phyloP scores from a whole-genome alignment of 495 filamentous ascomycete species.

The Tetracladium setigerum region DNA sequence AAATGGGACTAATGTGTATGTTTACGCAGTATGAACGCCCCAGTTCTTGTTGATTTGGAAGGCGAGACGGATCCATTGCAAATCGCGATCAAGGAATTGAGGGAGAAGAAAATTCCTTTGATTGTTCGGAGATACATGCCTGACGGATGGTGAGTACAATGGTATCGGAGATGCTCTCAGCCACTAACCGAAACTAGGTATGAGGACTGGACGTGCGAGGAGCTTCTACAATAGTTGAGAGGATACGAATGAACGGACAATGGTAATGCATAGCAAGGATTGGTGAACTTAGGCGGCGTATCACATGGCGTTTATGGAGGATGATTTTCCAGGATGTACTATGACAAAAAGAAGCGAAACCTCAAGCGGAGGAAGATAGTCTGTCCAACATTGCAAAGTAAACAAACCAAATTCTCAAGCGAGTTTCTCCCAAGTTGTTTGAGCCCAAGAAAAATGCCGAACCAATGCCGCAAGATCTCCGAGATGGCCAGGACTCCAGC shows the following conservation, averaged over 20 bases:
- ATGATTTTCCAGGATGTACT: not conserved
- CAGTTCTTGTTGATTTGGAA: constrained; percentile 91
- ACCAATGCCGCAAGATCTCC: constrained; percentile 16
- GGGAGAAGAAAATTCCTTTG: constrained; percentile 96
- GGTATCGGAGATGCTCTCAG: not conserved
- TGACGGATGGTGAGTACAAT: constrained; percentile 77
- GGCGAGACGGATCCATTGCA: constrained; percentile 96
- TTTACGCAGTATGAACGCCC: constrained; percentile 80
- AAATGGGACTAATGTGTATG: constrained; percentile 6
- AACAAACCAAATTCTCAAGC: not conserved
- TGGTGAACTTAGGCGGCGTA: constrained; percentile 15
- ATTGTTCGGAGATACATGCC: constrained; percentile 92
- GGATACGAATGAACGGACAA: not conserved
- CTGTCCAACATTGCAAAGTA: not conserved
- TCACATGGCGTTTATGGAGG: constrained; percentile 18
- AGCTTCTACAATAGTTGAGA: constrained; percentile 51
- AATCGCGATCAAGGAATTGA: constrained; percentile 93
- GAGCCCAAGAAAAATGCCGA: not conserved
- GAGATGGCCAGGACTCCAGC: constrained; percentile 3
- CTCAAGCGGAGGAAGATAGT: not conserved
- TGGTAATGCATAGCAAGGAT: constrained; percentile 14
- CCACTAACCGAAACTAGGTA: constrained; percentile 52
- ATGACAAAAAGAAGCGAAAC: not conserved
- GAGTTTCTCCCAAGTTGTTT: too few species aligned
- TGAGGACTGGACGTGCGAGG: constrained; percentile 98